Conservation (phyloP, 768 basidiomycete genomes). For the Calocera viscosa region DNA sequence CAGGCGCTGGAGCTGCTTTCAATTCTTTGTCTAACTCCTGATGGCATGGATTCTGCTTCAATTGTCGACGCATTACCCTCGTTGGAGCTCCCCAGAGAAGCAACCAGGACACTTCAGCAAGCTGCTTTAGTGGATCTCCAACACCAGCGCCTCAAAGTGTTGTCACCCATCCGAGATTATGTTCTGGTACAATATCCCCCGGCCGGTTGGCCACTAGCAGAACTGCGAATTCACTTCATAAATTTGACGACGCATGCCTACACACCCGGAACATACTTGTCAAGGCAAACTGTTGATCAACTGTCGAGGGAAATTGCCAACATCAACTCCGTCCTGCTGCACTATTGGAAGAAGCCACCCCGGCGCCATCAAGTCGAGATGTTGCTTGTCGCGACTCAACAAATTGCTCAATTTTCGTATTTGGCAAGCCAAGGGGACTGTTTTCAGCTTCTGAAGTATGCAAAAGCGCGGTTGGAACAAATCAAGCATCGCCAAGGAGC, state of each 20-base stretch:
- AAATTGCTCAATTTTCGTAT: not conserved
- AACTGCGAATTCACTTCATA: not conserved
- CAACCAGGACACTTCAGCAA: not conserved
- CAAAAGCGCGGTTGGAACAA: not conserved
- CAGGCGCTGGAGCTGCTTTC: conserved; percentile 20
- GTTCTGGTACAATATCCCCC: not conserved
- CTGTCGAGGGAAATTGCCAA: not conserved
- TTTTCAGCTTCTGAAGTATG: not conserved
- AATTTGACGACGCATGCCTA: not conserved
- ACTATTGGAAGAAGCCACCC: not conserved
- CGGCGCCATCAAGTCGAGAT: not conserved
- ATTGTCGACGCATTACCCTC: too few relatives aligned
- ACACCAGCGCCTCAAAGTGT: not conserved
- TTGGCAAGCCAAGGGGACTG: not conserved
- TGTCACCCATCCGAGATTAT: not conserved
- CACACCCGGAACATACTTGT: not conserved
- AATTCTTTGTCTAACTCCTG: conserved; percentile 22
- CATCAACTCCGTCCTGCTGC: not conserved
- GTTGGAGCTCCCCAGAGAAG: too few relatives aligned
- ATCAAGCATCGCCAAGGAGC: not conserved
- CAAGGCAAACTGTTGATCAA: not conserved
- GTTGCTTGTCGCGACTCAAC: not conserved
- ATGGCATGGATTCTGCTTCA: conserved; percentile 14
- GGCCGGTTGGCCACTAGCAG: not conserved
- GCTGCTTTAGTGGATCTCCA: not conserved